Evolutionary conservation across 192 early-diverging fungal genomes (phyloP), one percentile per base, ranked within the genome.

Genomic region (Podila verticillata): DNA sequence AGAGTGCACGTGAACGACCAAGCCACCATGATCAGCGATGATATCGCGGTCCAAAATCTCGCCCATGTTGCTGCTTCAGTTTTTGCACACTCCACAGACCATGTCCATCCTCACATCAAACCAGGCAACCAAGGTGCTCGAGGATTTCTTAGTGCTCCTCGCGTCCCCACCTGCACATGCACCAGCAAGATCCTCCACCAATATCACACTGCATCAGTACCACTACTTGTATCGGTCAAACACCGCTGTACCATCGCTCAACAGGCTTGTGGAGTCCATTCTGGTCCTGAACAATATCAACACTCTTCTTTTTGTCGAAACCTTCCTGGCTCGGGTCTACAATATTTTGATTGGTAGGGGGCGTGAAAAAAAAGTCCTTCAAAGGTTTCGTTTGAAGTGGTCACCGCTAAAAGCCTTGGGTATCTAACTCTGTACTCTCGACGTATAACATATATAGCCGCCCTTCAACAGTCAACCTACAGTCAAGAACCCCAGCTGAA

Each of bases 231-330:
- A 44, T 44, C 39, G 17, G 51, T 26, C 51, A 54, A 54, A 1
- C 0, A 6, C 51, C 51, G 7, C 51, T 7, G n/a, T 26, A 7
- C 20, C 26, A 26, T 36, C 31, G 1, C 32, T 63, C 1, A 44
- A 34, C 20, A 63, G 26, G 34, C 34, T 39, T 10, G 32, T 44
- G 3, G 39, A 63, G 0, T 34, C 61, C 22, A 44, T 63, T 8
- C 61, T 44, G 28, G 49, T 49, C n/a, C 63, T 49, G 26, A 29
- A 65, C 44, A 65, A 26, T 49, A 29, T 17, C 49, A 39, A 49
- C n/a, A 65, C 49, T 29, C 15, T 49, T 0, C 44, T 12, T 5
- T 44, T 44, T 35, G 28, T 39, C 39, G 49, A 39, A 44, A 5
- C 7, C 19, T 24, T 19, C 10, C 20, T 54, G 20, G n/a, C 22